Conservation (phyloP, 164 flowering plant species). For the Cinnamomum micranthum region DNA sequence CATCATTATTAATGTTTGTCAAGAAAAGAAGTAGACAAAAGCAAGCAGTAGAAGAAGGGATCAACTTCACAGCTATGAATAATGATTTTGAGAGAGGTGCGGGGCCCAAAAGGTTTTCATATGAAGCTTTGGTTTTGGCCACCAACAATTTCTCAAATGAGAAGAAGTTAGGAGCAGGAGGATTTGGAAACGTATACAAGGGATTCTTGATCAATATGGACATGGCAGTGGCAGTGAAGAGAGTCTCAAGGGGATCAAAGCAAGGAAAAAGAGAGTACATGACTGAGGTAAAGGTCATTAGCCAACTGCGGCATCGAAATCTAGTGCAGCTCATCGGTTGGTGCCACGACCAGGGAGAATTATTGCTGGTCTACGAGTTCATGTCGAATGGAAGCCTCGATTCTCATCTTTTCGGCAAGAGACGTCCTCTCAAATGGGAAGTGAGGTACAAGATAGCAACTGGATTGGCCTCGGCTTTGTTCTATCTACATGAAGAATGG, state of each 20-base stretch:
- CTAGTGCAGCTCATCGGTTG: conserved; percentile 27
- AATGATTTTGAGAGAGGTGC: not conserved
- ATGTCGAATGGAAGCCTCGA: conserved; percentile 48
- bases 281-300: conserved; percentile 46
- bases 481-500: conserved; percentile 39
- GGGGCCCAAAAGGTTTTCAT: conserved; percentile 37
- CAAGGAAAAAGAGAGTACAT: conserved; percentile 53
- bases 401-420: conserved; percentile 29
- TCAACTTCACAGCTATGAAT: conserved; percentile 9
- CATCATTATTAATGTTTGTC: not conserved
- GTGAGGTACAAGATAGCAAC: not conserved
- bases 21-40: not conserved
- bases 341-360: not conserved
- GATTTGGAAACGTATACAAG: conserved; percentile 55
- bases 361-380: conserved; percentile 37
- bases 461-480: conserved; percentile 14
- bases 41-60: not conserved
- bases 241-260: conserved; percentile 29
- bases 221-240: conserved; percentile 49
- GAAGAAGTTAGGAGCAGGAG: conserved; percentile 57
- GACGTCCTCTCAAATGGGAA: conserved; percentile 15
- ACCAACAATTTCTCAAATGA: conserved; percentile 39
- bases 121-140: conserved; percentile 39
- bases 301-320: conserved; percentile 37
- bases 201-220: conserved; percentile 27